Percentiles rank a stretch among this genome's conserved stretches.
These are phyloP conservation scores for Prillingera fragicola DNA, from an alignment of 1,284 basidiomycete species.

Conservation along the genomic window DNA sequence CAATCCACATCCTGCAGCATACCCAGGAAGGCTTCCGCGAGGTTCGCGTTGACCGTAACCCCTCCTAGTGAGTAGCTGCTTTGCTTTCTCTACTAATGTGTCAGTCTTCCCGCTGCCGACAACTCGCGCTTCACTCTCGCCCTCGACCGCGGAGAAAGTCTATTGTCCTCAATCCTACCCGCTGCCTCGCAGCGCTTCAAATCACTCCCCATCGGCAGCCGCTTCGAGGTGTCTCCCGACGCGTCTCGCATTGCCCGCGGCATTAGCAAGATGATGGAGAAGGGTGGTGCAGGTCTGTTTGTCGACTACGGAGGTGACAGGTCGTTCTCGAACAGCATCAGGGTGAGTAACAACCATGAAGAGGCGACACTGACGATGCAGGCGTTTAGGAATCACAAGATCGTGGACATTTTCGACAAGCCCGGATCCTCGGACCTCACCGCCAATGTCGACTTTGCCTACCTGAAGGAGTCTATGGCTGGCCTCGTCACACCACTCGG, in stretches of 20 bases:
- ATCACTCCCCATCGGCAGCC: constrained; percentile 59
- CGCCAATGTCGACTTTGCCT: constrained; percentile 91
- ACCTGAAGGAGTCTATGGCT: constrained; percentile 69
- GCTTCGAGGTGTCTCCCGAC: constrained; percentile 71
- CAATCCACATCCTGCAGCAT: constrained; percentile 82
- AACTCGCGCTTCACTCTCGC: constrained; percentile 57
- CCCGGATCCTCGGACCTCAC: constrained; percentile 91
- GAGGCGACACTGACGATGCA: constrained; percentile 44
- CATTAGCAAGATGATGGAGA: constrained; percentile 59
- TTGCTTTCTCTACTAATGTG: neutral
- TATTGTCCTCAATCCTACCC: constrained; percentile 62
- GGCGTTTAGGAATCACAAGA: constrained; percentile 84
- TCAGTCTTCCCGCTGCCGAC: constrained; percentile 8
- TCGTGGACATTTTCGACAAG: constrained; percentile 75
- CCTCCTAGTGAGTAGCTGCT: constrained; percentile 16
- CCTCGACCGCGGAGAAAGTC: constrained; percentile 60
- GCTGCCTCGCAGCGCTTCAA: constrained; percentile 66
- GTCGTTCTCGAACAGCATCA: constrained; percentile 68
- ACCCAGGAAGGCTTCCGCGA: constrained; percentile 78
- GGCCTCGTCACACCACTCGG: constrained; percentile 57
- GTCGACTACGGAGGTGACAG: constrained; percentile 84
- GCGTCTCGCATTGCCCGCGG: constrained; percentile 63
- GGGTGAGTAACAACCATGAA: constrained; percentile 63
- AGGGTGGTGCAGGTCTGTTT: constrained; percentile 68
- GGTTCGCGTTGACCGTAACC: constrained; percentile 62